phyloP scores from a whole-genome alignment of 192 early-diverging fungal genomes.

The Umbelopsis vinacea region DNA sequence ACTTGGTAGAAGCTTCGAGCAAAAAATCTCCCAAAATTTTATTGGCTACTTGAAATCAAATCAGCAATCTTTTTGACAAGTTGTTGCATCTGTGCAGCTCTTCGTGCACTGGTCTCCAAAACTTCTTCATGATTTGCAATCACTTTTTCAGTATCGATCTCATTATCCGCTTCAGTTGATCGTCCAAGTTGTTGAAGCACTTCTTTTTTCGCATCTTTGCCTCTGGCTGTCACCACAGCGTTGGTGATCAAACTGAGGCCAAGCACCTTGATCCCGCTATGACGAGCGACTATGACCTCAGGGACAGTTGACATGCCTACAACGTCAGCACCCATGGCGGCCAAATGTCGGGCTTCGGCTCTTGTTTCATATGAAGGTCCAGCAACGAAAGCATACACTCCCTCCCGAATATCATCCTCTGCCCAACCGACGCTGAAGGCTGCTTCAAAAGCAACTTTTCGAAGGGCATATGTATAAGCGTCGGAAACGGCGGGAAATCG shows the following conservation, averaged over 20 bases:
- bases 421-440: slow-evolving; percentile 52
- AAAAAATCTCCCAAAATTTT: background rate
- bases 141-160: slow-evolving; percentile 42
- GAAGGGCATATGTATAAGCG: slow-evolving; percentile 81
- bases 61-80: slow-evolving; percentile 55
- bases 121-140: slow-evolving; percentile 75
- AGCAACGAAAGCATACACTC: slow-evolving; percentile 80
- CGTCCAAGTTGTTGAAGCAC: slow-evolving; percentile 22
- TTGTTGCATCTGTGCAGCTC: slow-evolving; percentile 62
- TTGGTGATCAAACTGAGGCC: slow-evolving; percentile 85
- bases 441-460: slow-evolving; percentile 70
- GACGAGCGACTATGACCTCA: slow-evolving; percentile 86
- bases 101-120: slow-evolving; percentile 55
- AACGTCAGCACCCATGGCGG: slow-evolving; percentile 72
- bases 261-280: slow-evolving; percentile 80
- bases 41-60: slow-evolving; percentile 25
- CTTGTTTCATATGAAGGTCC: slow-evolving; percentile 93
- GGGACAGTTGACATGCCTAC: slow-evolving; percentile 92
- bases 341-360: slow-evolving; percentile 79
- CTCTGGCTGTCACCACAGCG: slow-evolving; percentile 51
- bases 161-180: slow-evolving; percentile 33
- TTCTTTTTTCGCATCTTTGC: slow-evolving; percentile 47
- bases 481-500: slow-evolving; percentile 87
- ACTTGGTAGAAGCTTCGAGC: slow-evolving; percentile 12
- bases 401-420: slow-evolving; percentile 69